A percentile compares a stretch with the other conserved stretches of the same genome.
phyloP scores from a whole-genome alignment of 768 basidiomycete species.

The Russula abietina region DNA sequence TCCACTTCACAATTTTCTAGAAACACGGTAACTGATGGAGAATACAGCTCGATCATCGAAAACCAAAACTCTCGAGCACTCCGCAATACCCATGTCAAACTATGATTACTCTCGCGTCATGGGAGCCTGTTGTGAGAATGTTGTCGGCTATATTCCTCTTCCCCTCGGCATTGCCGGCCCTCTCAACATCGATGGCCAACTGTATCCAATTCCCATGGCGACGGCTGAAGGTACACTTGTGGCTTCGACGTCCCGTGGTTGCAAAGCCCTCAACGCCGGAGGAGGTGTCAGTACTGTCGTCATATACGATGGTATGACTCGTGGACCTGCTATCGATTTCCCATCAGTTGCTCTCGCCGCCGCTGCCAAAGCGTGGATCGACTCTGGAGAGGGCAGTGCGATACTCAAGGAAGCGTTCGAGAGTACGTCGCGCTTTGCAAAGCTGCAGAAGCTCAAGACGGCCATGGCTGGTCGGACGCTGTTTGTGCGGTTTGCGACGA shows the following conservation, averaged over 20 bases:
- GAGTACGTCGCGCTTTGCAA: conserved; percentile 88
- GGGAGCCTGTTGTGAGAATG: conserved; percentile 98
- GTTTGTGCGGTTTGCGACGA: conserved; percentile 89
- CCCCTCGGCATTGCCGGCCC: conserved; percentile 97
- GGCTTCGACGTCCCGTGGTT: conserved; percentile 94
- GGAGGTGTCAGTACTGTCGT: conserved; percentile 94
- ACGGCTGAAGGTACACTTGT: conserved; percentile 99
- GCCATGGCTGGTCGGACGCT: conserved; percentile 90
- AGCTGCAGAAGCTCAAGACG: conserved; percentile 77
- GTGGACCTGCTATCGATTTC: conserved; percentile 98
- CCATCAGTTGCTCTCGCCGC: conserved; percentile 75
- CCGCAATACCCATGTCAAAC: conserved; percentile 71
- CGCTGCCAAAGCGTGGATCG: conserved; percentile 82
- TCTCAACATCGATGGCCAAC: conserved; percentile 77
- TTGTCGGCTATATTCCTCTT: conserved; percentile 93
- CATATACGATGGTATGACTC: conserved; percentile 92
- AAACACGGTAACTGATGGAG: conserved; percentile 5
- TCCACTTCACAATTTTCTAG: conserved; percentile 23
- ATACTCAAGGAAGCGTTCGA: conserved; percentile 84
- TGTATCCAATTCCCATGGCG: conserved; percentile 95
- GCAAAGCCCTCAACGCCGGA: conserved; percentile 94
- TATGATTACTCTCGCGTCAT: conserved; percentile 94
- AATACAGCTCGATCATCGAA: conserved; percentile 69
- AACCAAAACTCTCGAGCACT: conserved; percentile 78
- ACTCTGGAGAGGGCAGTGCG: conserved; percentile 69